These are phyloP conservation scores for Diaporthe eres DNA, from an alignment of 2,329 filamentous ascomycete species.

Conservation along the genomic window DNA sequence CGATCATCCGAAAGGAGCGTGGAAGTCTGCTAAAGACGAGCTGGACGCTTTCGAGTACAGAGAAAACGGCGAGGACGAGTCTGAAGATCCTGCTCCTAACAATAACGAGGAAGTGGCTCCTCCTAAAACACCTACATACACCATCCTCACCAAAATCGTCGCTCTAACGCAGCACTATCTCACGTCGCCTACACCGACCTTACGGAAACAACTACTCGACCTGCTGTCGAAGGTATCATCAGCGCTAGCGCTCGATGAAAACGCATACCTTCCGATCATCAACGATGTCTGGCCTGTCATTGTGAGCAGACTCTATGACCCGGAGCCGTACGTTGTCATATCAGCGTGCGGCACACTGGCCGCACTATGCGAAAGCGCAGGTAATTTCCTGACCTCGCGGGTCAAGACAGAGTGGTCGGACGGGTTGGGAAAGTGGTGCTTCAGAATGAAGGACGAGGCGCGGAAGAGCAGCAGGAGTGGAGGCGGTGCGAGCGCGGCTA, in stretches of 20 bases:
- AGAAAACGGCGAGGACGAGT: constrained; percentile 51
- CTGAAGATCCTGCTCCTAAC: constrained; percentile 52
- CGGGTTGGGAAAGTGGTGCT: constrained; percentile 65
- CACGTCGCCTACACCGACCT: constrained; percentile 83
- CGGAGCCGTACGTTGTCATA: constrained; percentile 77
- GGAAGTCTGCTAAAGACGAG: constrained; percentile 51
- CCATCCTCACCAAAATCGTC: constrained; percentile 85
- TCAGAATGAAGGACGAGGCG: constrained; percentile 58
- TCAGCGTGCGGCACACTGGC: constrained; percentile 79
- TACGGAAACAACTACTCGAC: constrained; percentile 83
- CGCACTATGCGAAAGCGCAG: constrained; percentile 78
- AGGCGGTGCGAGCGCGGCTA: background rate
- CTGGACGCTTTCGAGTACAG: constrained; percentile 47
- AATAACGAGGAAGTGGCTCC: constrained; percentile 57
- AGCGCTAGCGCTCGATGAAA: constrained; percentile 81
- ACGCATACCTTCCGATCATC: constrained; percentile 88
- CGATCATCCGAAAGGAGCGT: constrained; percentile 54
- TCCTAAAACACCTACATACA: constrained; percentile 81
- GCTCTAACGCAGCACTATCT: constrained; percentile 91
- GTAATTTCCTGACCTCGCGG: constrained; percentile 84
- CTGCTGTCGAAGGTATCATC: constrained; percentile 81
- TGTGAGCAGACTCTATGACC: constrained; percentile 75
- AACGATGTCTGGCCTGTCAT: constrained; percentile 93
- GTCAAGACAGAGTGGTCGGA: constrained; percentile 81
- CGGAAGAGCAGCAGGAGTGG: constrained; percentile 44